Evolutionary conservation across 495 filamentous ascomycete species (phyloP), one percentile per base, ranked within the genome.

Genomic region (Podospora tetraspora): DNA sequence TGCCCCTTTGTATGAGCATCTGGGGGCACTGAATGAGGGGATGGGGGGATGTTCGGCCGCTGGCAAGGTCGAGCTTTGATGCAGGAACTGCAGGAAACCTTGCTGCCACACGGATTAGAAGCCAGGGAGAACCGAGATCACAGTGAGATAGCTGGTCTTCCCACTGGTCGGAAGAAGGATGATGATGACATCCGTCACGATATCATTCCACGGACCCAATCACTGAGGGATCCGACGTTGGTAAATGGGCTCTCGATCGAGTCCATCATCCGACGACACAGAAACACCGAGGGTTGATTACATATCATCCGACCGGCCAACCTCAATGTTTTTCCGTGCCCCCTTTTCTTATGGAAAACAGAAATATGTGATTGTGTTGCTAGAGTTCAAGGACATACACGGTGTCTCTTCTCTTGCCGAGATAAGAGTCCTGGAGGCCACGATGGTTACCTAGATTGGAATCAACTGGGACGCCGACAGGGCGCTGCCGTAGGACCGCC

Each of bases 1-100:
- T 78, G 87, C 84, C 2, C 77, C 84, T 34, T 72, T 82, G 25
- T 90, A 81, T 66, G 77, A 78, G 63, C 89, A 91, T 75, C 72
- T 92, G 3, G 76, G 81, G 57, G 85, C 86, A 5, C 83, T 90
- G 73, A 86, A 84, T 68, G 69, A 74, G 29, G 74, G 71, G 1
- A 32, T 82, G 8, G 67, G 71, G 2, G 65, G 66, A 56, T 22
- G 60, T 0, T 19, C 66, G 12, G 32, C 29, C 22, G 67, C 3
- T 9, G 61, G 19, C 58, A 76, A 64, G 56, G 73, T 74, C 19
- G 76, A 78, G 62, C 60, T 79, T 13, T 77, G 37, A 70, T 24
- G 9, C 21, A 22, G 13, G 25, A 8, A 27, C 23, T 3, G 1
- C 57, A 59, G 11, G 30, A 32, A 1, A 10, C 1, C 27, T 32